Percentiles rank a stretch among this genome's conserved stretches.
phyloP scores from a whole-genome alignment of 768 basidiomycete genomes.

The Polyporus arcularius region DNA sequence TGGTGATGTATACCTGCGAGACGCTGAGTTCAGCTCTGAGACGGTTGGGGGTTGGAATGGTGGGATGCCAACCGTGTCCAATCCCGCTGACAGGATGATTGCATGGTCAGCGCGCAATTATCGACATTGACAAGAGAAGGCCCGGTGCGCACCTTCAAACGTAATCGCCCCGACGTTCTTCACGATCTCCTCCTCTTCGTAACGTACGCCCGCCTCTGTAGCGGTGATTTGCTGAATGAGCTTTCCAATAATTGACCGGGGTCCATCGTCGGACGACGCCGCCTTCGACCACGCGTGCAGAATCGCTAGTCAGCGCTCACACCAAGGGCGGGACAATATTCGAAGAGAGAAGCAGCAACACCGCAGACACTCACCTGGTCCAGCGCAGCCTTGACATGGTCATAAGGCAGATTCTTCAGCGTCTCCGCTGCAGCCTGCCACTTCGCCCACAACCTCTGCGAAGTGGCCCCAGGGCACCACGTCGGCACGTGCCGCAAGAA shows the following conservation, averaged over 20 bases:
- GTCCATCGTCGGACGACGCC: not conserved
- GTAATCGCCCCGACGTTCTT: not conserved
- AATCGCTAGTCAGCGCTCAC: too few species aligned
- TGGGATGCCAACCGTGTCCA: not conserved
- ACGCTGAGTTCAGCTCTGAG: not conserved
- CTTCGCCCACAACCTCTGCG: slow-evolving; percentile 8
- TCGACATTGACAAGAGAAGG: not conserved
- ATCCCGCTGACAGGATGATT: not conserved
- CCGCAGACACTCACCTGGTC: not conserved
- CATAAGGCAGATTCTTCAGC: not conserved
- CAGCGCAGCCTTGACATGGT: not conserved
- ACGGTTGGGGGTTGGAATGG: not conserved
- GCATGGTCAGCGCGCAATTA: too few species aligned
- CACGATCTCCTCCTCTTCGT: not conserved
- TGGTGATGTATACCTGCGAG: slow-evolving; percentile 22
- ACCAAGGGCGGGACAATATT: too few species aligned
- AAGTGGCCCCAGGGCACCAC: slow-evolving; percentile 27
- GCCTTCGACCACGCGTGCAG: too few species aligned
- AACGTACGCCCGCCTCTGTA: not conserved
- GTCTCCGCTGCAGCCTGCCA: not conserved
- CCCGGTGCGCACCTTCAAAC: not conserved
- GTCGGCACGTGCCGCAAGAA: slow-evolving; percentile 20
- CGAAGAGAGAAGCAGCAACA: too few species aligned
- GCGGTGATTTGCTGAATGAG: not conserved
- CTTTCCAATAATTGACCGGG: not conserved